A percentile compares a stretch with the other conserved stretches of the same genome.
Conservation (phyloP, 192 early-diverging fungal genomes). For the Gigaspora rosea region DNA sequence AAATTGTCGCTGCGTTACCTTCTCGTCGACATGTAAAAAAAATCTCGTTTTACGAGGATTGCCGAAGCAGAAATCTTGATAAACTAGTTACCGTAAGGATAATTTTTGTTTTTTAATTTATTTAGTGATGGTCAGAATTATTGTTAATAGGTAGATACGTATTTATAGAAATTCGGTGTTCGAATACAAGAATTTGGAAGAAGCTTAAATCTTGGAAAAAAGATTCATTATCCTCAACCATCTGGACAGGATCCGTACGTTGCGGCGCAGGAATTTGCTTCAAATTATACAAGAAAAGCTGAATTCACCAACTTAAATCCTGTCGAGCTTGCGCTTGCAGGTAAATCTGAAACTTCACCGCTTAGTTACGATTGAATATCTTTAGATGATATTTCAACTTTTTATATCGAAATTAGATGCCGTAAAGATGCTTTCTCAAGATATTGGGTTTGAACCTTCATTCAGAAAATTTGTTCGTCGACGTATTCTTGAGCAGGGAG, state of each 20-base stretch:
- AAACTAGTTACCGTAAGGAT: neutral
- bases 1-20: neutral
- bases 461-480: slow-evolving; percentile 80
- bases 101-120: neutral
- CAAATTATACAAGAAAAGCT: neutral
- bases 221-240: neutral
- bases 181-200: neutral
- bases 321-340: neutral
- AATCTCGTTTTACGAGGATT: neutral
- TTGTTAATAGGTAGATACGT: neutral
- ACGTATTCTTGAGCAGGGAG: slow-evolving; percentile 67
- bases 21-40: neutral
- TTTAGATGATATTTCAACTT: neutral
- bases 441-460: slow-evolving; percentile 79
- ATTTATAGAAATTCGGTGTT: slow-evolving; percentile 6
- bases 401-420: slow-evolving; percentile 49
- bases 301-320: too few relatives aligned
- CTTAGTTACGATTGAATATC: neutral
- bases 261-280: neutral
- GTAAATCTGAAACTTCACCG: neutral
- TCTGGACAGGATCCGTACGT: too few relatives aligned
- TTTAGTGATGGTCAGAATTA: neutral
- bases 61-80: neutral
- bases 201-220: neutral
- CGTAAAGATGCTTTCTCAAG: slow-evolving; percentile 67